phyloP scores from a whole-genome alignment of 2,329 filamentous ascomycete species.

The Aspergillus luchuensis region DNA sequence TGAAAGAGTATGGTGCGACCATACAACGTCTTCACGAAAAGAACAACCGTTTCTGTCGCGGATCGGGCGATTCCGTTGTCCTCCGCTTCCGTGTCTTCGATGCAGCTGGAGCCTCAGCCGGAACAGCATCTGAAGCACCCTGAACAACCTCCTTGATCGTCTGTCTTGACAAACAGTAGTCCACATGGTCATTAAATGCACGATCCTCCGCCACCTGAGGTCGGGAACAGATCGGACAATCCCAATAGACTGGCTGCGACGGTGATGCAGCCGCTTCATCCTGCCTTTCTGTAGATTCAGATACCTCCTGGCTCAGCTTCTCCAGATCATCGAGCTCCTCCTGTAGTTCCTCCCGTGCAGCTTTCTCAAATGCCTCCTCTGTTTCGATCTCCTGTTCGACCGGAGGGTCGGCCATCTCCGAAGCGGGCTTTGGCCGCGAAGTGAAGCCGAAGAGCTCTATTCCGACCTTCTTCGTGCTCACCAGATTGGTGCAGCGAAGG shows the following conservation, averaged over 20 bases:
- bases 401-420: constrained; percentile 24
- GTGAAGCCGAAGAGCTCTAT: constrained; percentile 74
- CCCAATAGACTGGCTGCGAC: constrained; percentile 63
- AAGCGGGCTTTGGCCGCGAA: constrained; percentile 25
- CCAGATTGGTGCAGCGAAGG: constrained; percentile 80
- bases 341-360: constrained; percentile 60
- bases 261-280: constrained; percentile 23
- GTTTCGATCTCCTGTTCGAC: constrained; percentile 68
- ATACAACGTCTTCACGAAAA: constrained; percentile 29
- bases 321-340: constrained; percentile 65
- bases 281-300: constrained; percentile 14
- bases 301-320: constrained; percentile 60
- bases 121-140: constrained; percentile 35
- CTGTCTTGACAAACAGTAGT: constrained; percentile 81
- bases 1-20: background rate
- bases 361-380: constrained; percentile 66
- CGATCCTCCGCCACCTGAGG: constrained; percentile 75
- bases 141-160: constrained; percentile 84
- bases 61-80: constrained; percentile 32
- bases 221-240: constrained; percentile 82
- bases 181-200: constrained; percentile 87
- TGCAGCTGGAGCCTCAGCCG: constrained; percentile 18
- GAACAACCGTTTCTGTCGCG: constrained; percentile 39
- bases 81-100: constrained; percentile 34
- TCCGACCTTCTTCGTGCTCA: constrained; percentile 80